Conservation (phyloP, 1,284 basidiomycete genomes). For the Rhodotorula sp. region DNA sequence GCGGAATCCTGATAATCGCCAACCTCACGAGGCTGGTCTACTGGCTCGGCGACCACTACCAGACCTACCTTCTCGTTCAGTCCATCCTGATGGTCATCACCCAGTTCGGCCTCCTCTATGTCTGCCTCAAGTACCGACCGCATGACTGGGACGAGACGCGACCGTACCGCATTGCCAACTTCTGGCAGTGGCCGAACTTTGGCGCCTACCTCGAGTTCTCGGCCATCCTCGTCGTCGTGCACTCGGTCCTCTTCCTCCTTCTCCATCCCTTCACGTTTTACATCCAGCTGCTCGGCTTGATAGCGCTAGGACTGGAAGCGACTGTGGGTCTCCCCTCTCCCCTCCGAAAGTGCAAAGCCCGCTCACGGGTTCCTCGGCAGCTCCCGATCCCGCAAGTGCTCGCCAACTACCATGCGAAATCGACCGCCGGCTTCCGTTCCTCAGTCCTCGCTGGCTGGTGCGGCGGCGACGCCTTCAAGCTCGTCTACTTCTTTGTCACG, state of each 20-base stretch:
- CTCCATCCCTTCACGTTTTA: conserved; percentile 43
- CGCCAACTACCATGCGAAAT: conserved; percentile 53
- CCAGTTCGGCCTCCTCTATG: conserved; percentile 50
- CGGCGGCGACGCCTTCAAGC: conserved; percentile 15
- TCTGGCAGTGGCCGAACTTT: conserved; percentile 49
- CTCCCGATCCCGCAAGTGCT: conserved; percentile 57
- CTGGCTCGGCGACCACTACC: conserved; percentile 50
- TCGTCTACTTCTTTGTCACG: conserved; percentile 52
- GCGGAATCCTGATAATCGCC: conserved; percentile 48
- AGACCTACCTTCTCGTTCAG: conserved; percentile 52
- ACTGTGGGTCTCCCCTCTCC: conserved; percentile 44
- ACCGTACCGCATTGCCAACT: conserved; percentile 42
- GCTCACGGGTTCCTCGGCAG: conserved; percentile 4
- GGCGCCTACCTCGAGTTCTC: conserved; percentile 54
- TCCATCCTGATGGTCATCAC: conserved; percentile 50
- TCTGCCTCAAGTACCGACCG: conserved; percentile 54
- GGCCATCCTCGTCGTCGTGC: conserved; percentile 50
- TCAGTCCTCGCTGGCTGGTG: conserved; percentile 53
- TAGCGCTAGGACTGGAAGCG: conserved; percentile 56
- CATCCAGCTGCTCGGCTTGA: conserved; percentile 52
- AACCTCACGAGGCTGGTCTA: conserved; percentile 50
- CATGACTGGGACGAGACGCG: neutral
- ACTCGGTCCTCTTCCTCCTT: conserved; percentile 47
- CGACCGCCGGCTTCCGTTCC: conserved; percentile 54
- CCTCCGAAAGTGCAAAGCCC: neutral